A percentile compares a stretch with the other conserved stretches of the same genome.
Evolutionary conservation across 2,329 filamentous ascomycete genomes (phyloP).

Genomic region (Sarocladiaceae sp.): DNA sequence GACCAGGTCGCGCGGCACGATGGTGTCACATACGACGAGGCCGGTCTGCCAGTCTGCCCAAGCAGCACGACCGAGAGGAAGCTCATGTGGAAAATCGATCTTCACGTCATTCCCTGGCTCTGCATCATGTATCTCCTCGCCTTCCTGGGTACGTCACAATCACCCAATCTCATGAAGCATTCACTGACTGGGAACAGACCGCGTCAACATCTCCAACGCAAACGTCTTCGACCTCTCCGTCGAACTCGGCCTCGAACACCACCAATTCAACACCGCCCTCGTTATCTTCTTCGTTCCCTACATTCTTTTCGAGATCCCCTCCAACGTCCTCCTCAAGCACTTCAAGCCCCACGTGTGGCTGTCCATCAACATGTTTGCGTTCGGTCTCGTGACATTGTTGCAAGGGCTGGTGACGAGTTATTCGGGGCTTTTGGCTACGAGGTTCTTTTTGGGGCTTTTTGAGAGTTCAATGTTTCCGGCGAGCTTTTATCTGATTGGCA

Average conservation of each 20-base stretch:
- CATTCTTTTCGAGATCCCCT: slow-evolving; percentile 65
- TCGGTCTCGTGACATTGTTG: slow-evolving; percentile 69
- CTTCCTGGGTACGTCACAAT: slow-evolving; percentile 51
- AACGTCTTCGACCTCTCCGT: slow-evolving; percentile 59
- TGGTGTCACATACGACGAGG: background rate
- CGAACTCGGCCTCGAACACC: slow-evolving; percentile 56
- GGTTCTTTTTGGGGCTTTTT: slow-evolving; percentile 80
- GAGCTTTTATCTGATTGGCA: slow-evolving; percentile 68
- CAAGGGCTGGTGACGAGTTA: slow-evolving; percentile 80
- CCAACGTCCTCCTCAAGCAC: slow-evolving; percentile 29
- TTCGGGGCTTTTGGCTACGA: slow-evolving; percentile 68
- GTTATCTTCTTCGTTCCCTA: slow-evolving; percentile 83
- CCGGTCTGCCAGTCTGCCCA: slow-evolving; percentile 32
- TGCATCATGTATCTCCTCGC: slow-evolving; percentile 68
- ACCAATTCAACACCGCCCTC: slow-evolving; percentile 69
- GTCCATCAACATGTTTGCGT: slow-evolving; percentile 77
- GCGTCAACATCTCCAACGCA: slow-evolving; percentile 79
- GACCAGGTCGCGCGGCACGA: background rate
- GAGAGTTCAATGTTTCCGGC: slow-evolving; percentile 68
- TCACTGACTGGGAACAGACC: slow-evolving; percentile 31
- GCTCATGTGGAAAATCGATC: slow-evolving; percentile 67
- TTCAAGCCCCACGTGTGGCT: slow-evolving; percentile 64
- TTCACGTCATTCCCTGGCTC: slow-evolving; percentile 67
- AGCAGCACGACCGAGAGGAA: slow-evolving; percentile 57
- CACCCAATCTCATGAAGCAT: background rate